Conservation (phyloP, 805 yeast genomes). For the Lachancea thermotolerans region DNA sequence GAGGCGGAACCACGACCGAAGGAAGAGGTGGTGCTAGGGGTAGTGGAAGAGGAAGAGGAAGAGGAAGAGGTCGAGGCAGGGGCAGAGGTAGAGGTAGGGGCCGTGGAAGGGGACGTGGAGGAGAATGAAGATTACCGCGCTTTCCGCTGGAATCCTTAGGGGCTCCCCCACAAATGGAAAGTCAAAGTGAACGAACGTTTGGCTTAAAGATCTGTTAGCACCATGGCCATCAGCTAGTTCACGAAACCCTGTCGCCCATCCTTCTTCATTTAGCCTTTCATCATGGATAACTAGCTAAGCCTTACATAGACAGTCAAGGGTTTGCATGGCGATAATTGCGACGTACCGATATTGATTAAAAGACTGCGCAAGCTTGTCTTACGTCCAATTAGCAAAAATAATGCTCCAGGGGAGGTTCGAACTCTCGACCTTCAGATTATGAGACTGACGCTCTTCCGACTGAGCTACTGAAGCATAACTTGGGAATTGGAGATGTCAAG, state of each 20-base stretch:
- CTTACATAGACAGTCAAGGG: too few species aligned
- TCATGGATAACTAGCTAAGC: too few species aligned
- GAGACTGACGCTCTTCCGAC: slow-evolving; percentile 55
- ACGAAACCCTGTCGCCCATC: too few species aligned
- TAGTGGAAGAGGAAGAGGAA: background rate
- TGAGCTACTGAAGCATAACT: slow-evolving; percentile 43
- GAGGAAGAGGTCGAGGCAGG: background rate
- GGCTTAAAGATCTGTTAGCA: too few species aligned
- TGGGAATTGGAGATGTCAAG: background rate
- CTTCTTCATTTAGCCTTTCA: too few species aligned
- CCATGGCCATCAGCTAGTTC: too few species aligned
- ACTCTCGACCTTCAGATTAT: slow-evolving; percentile 52
- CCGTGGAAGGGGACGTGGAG: slow-evolving; percentile 1
- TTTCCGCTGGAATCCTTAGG: too few species aligned
- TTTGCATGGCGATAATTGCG: too few species aligned
- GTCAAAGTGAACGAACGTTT: too few species aligned
- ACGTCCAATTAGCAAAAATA: slow-evolving; percentile 19
- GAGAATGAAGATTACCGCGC: background rate
- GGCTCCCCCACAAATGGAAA: too few species aligned
- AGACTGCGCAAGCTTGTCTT: too few species aligned
- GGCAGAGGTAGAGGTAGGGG: slow-evolving; percentile 2
- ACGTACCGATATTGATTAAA: too few species aligned
- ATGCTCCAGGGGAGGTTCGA: slow-evolving; percentile 48
- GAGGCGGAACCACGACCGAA: background rate
- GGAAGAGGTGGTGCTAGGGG: slow-evolving; percentile 4